Percentiles rank a stretch among this genome's conserved stretches.
phyloP scores from a whole-genome alignment of 495 filamentous ascomycete genomes.

The Penicillium alfredii region DNA sequence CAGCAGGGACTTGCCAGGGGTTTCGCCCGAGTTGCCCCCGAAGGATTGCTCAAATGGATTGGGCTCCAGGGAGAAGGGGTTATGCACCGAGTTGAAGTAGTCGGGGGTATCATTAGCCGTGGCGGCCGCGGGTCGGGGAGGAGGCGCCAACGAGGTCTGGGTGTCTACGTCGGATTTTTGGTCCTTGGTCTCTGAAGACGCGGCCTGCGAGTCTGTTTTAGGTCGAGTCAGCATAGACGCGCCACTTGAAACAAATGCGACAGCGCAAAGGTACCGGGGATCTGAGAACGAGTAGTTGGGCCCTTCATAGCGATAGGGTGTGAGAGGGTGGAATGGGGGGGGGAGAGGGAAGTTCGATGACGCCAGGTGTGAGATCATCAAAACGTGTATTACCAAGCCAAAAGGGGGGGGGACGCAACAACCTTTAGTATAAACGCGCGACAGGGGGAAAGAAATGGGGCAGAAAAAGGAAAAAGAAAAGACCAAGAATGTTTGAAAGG shows the following conservation, averaged over 20 bases:
- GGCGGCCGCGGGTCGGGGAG: constrained; percentile 64
- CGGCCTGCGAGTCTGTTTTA: constrained; percentile 38
- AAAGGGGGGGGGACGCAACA: constrained; percentile 19
- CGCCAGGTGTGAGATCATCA: constrained; percentile 45
- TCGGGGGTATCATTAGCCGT: constrained; percentile 58
- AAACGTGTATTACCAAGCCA: constrained; percentile 36
- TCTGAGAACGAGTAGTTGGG: constrained; percentile 15
- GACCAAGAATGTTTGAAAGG: constrained; percentile 9
- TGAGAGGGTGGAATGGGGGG: constrained; percentile 14
- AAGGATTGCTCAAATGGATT: constrained; percentile 98
- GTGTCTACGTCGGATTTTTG: constrained; percentile 34
- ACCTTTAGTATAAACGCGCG: too few relatives aligned
- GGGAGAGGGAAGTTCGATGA: constrained; percentile 29
- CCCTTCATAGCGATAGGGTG: constrained; percentile 16
- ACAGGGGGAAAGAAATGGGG: too few relatives aligned
- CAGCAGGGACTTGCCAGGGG: constrained; percentile 82
- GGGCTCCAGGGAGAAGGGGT: constrained; percentile 71
- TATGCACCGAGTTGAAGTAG: constrained; percentile 66
- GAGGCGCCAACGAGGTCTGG: constrained; percentile 62
- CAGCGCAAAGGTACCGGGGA: constrained; percentile 22
- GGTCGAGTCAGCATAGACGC: constrained; percentile 22
- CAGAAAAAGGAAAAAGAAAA: constrained; percentile 6
- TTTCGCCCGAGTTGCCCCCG: constrained; percentile 61
- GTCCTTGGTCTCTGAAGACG: constrained; percentile 40
- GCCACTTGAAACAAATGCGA: constrained; percentile 16